phyloP scores from a whole-genome alignment of 1,139 yeast genomes.

The Zygoascus meyerae region DNA sequence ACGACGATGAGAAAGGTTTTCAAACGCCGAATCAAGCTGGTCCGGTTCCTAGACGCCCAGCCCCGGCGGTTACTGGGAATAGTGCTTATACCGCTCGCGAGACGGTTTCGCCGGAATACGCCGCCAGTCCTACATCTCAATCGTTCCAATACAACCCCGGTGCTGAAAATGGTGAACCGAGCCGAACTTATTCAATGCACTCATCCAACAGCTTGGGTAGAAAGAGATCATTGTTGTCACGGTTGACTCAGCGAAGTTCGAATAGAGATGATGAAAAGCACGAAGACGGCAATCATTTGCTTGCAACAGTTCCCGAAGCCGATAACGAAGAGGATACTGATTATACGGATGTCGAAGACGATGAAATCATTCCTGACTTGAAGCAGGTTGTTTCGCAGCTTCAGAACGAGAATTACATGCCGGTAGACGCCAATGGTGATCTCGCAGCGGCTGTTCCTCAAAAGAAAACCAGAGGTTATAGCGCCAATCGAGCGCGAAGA shows the following conservation, averaged over 20 bases:
- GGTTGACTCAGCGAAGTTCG: neutral
- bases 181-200: neutral
- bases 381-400: conserved; percentile 26
- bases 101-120: neutral
- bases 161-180: neutral
- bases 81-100: neutral
- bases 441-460: conserved; percentile 1
- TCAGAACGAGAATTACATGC: conserved; percentile 17
- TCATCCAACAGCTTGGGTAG: neutral
- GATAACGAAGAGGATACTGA: conserved; percentile 6
- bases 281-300: neutral
- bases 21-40: neutral
- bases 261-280: neutral
- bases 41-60: neutral
- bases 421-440: conserved; percentile 10
- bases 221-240: neutral
- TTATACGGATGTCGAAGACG: conserved; percentile 13
- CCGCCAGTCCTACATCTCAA: neutral
- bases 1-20: neutral
- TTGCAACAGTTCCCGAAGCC: conserved; percentile 1
- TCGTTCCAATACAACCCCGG: neutral
- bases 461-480: conserved; percentile 13
- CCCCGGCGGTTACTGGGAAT: neutral
- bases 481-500: conserved; percentile 14
- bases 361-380: conserved; percentile 26